phyloP scores from a whole-genome alignment of 2,329 filamentous ascomycete genomes.

The Pyrenophora graminea region DNA sequence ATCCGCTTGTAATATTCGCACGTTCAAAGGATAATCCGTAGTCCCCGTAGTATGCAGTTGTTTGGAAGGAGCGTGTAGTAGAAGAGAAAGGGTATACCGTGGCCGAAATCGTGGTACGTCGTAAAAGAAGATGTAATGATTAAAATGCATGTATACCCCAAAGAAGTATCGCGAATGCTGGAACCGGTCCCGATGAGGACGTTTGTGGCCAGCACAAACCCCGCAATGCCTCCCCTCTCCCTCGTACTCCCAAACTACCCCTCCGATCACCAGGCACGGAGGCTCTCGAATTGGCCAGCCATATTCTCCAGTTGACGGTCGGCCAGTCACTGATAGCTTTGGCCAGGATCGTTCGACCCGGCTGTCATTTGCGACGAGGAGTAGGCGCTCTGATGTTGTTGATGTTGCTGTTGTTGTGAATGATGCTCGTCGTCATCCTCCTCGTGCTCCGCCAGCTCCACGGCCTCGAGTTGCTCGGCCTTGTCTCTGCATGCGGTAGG shows the following conservation, averaged over 20 bases:
- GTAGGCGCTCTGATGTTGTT: slow-evolving; percentile 36
- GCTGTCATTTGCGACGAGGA: slow-evolving; percentile 37
- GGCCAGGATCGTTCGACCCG: slow-evolving; percentile 38
- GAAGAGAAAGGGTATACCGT: slow-evolving; percentile 35
- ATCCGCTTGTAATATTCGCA: slow-evolving; percentile 11
- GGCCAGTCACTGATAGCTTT: slow-evolving; percentile 44
- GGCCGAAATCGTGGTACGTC: slow-evolving; percentile 35
- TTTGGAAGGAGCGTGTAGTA: slow-evolving; percentile 16
- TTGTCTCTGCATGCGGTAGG: slow-evolving; percentile 85
- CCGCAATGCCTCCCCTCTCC: slow-evolving; percentile 8
- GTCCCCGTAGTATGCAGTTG: slow-evolving; percentile 18
- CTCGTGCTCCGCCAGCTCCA: slow-evolving; percentile 32
- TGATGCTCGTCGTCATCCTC: slow-evolving; percentile 28
- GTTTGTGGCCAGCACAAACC: slow-evolving; percentile 42
- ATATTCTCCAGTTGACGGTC: slow-evolving; percentile 23
- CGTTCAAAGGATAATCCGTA: slow-evolving; percentile 8
- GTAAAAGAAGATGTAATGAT: slow-evolving; percentile 32
- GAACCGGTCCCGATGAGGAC: slow-evolving; percentile 1
- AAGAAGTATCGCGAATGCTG: slow-evolving; percentile 16
- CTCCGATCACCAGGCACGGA: slow-evolving; percentile 33
- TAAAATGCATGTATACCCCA: slow-evolving; percentile 31
- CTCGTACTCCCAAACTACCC: slow-evolving; percentile 8
- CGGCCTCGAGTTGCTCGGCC: slow-evolving; percentile 62
- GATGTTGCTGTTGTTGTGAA: slow-evolving; percentile 27
- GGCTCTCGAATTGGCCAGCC: slow-evolving; percentile 28